Conservation (phyloP, 139 green algal species). For the Coelastrella sp. region DNA sequence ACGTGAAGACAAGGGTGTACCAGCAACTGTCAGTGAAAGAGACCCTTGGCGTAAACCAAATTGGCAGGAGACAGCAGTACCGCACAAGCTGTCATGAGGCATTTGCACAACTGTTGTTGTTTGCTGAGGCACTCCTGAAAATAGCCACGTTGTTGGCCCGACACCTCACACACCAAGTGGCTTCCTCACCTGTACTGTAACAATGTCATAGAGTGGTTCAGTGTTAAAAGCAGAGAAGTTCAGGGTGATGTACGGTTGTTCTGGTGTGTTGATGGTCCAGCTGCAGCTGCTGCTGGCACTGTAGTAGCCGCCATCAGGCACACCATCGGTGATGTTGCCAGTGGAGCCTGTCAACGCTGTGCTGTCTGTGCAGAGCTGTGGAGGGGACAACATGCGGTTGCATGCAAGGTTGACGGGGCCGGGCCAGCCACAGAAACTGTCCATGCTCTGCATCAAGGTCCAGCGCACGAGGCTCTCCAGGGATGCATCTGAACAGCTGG, state of each 20-base stretch:
- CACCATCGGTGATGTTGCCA: slow-evolving; percentile 24
- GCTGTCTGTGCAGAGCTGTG: slow-evolving; percentile 32
- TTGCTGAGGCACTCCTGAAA: no score
- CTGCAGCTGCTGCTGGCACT: slow-evolving; percentile 37
- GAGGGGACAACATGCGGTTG: slow-evolving; percentile 40
- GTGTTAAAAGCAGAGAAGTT: slow-evolving; percentile 43
- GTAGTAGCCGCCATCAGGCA: background rate
- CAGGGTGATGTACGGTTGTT: slow-evolving; percentile 49
- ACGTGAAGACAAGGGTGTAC: background rate
- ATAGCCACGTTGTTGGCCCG: no score
- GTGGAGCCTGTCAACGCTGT: background rate
- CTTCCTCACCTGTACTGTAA: slow-evolving; percentile 41
- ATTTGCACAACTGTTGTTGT: no score
- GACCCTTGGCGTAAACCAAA: background rate
- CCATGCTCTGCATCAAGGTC: slow-evolving; percentile 31
- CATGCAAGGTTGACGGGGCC: slow-evolving; percentile 25
- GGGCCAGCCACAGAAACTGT: slow-evolving; percentile 24
- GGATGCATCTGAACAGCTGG: slow-evolving; percentile 17
- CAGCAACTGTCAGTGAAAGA: background rate
- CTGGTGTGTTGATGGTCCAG: slow-evolving; percentile 47
- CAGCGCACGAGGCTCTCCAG: slow-evolving; percentile 29
- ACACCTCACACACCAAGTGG: no score
- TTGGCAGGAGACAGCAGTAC: no score
- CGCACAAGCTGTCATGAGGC: no score
- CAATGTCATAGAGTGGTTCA: slow-evolving; percentile 52